phyloP scores from a whole-genome alignment of 441 rosid species.

The Codiaeum variegatum region DNA sequence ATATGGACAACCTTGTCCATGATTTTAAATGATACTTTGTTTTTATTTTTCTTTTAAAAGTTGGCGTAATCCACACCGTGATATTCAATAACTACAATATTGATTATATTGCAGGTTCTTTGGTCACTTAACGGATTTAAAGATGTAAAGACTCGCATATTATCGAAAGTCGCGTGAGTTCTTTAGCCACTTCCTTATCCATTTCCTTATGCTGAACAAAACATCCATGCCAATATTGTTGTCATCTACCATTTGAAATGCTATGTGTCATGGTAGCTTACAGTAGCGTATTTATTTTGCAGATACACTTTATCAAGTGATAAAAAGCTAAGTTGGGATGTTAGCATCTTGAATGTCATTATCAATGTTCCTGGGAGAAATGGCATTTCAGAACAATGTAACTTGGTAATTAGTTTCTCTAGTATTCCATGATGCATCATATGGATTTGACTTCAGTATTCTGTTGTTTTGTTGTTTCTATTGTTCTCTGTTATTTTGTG shows the following conservation, averaged over 20 bases:
- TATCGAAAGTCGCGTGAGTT: conserved; percentile 79
- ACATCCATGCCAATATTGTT: conserved; percentile 4
- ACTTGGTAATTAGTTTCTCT: conserved; percentile 55
- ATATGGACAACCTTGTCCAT: neutral
- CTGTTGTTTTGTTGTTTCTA: neutral
- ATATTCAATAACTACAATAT: neutral
- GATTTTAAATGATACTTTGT: neutral
- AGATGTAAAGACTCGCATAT: conserved; percentile 58
- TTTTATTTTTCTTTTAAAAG: neutral
- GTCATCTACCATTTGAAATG: neutral
- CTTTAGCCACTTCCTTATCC: conserved; percentile 16
- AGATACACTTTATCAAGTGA: conserved; percentile 67
- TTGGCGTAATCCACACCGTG: neutral
- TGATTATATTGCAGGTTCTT: conserved; percentile 52
- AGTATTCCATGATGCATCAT: conserved; percentile 4
- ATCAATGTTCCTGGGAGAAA: conserved; percentile 52
- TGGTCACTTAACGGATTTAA: conserved; percentile 68
- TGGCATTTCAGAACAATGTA: conserved; percentile 41
- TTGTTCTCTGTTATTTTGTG: neutral
- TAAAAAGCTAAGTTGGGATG: conserved; percentile 60
- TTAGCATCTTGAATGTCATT: conserved; percentile 45
- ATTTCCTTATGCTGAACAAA: neutral
- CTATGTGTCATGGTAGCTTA: neutral
- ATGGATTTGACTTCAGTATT: conserved; percentile 1
- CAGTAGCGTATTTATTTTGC: conserved; percentile 28